phyloP scores from a whole-genome alignment of 768 basidiomycete species.

The Panaeolus papilionaceus region DNA sequence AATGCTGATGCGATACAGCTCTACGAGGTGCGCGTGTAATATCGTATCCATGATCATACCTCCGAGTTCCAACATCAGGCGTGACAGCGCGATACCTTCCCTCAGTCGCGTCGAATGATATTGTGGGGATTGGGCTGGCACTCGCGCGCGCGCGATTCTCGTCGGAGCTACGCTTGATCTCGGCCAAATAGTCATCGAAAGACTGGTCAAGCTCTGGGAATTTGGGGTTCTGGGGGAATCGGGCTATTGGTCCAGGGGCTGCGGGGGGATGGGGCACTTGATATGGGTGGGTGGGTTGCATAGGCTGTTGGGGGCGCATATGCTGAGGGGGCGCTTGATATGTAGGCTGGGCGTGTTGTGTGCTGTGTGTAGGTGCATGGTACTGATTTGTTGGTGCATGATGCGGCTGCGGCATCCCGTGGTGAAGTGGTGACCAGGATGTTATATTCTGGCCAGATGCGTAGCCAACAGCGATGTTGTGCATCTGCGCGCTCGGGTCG shows the following conservation, averaged over 20 bases:
- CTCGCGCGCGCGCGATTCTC: neutral
- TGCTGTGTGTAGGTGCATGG: neutral
- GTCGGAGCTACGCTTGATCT: neutral
- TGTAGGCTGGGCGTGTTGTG: neutral
- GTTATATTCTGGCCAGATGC: neutral
- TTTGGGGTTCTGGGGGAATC: neutral
- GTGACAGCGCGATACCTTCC: neutral
- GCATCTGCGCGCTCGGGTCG: neutral
- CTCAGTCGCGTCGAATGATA: neutral
- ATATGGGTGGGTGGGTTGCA: neutral
- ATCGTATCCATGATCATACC: neutral
- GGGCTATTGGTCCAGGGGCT: neutral
- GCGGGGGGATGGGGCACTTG: neutral
- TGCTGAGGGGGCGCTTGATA: neutral
- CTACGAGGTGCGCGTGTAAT: neutral
- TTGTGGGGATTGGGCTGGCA: neutral
- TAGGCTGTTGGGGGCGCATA: neutral
- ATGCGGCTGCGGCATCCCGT: neutral
- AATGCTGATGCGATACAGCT: neutral
- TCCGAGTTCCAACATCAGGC: neutral
- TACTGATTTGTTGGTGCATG: neutral
- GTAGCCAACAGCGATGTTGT: neutral
- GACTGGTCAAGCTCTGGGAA: neutral
- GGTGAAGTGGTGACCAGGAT: neutral
- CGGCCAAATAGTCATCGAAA: neutral